Base-by-base conservation (phyloP, 164 flowering plant genomes). In the Nymphaea colorata region DNA sequence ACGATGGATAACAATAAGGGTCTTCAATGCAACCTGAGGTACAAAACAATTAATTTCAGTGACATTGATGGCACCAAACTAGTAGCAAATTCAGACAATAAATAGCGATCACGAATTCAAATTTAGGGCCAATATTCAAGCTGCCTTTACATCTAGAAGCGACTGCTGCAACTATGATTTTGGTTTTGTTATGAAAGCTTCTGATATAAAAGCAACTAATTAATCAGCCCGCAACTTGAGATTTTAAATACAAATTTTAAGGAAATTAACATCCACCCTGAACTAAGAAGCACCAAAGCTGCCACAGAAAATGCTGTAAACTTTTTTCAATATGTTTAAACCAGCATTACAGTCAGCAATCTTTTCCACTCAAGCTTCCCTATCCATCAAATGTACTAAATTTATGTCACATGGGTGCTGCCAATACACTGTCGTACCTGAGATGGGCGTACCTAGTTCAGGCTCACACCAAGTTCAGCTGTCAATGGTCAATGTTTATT, bases 1-100 rank as follows among this genome's bases (percentile, higher is more conserved):
- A 73, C 98, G 98, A 73, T 93, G 98, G 68, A 93, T 89, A 45
- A 93, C 87, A 63, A 93, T 83, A 66, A 93, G 76, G 17, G 98
- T 91, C 82, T 93, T 93, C 84, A 93, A 70, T 25, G 98, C 98
- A 80, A 93, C 98, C 98, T 93, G 74, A 70, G 66, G 42, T 66
- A 4, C 36, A 59, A 65, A 12, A 17, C 42, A 17, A 12, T 10
- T 4, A 6, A 61, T 17, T 4, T 61, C 64, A 61, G n/a, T 8
- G 41, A 61, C 12, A 17, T 11, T 4, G 42, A 7, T 61, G 7
- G 36, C 7, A 3, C 3, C 64, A 61, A 17, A 61, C 6, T 10
- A 61, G 11, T 6, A 61, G n/a, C 64, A 61, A 4, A 17, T 2
- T 61, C 42, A 41, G 2, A 17, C 7, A 17, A 17, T 7, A 8